Evolutionary conservation across 1,284 basidiomycete species (phyloP).

Genomic region (Sporisorium iseilematis-ciliati): DNA sequence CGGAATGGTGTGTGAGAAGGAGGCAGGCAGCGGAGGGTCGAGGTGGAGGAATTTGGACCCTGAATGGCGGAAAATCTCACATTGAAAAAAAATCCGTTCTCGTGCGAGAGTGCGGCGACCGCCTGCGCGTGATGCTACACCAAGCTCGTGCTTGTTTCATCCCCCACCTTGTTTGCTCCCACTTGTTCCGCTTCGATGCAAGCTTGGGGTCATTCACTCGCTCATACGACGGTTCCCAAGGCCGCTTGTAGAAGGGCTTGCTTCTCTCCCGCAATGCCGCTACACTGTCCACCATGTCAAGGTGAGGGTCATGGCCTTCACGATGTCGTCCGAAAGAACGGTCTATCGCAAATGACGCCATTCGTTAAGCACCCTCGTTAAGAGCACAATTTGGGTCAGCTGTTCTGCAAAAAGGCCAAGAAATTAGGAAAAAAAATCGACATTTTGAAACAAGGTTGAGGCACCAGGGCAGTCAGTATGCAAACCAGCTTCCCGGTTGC

Average conservation of each 20-base stretch:
- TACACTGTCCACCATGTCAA: too few species aligned
- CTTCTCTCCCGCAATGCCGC: too few species aligned
- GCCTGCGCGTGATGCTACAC: too few species aligned
- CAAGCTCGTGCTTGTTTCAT: too few species aligned
- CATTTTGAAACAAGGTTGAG: not conserved
- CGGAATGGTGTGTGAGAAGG: not conserved
- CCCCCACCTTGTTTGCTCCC: too few species aligned
- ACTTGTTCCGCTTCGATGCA: too few species aligned
- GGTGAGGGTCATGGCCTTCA: too few species aligned
- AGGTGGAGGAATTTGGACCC: conserved; percentile 27
- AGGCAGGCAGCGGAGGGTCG: not conserved
- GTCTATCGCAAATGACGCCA: conserved; percentile 32
- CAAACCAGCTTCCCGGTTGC: not conserved
- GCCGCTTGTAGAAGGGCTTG: too few species aligned
- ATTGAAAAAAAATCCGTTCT: not conserved
- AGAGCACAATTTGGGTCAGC: conserved; percentile 20
- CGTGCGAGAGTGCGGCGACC: too few species aligned
- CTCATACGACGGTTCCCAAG: too few species aligned
- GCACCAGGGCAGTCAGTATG: not conserved
- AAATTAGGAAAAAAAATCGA: not conserved
- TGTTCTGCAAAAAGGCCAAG: conserved; percentile 1
- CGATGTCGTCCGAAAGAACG: conserved; percentile 9
- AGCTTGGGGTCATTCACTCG: too few species aligned
- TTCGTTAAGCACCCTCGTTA: conserved; percentile 37
- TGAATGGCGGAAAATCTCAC: conserved; percentile 17